Evolutionary conservation across 345 rosid species (phyloP).

Genomic region (Aethionema arabicum): DNA sequence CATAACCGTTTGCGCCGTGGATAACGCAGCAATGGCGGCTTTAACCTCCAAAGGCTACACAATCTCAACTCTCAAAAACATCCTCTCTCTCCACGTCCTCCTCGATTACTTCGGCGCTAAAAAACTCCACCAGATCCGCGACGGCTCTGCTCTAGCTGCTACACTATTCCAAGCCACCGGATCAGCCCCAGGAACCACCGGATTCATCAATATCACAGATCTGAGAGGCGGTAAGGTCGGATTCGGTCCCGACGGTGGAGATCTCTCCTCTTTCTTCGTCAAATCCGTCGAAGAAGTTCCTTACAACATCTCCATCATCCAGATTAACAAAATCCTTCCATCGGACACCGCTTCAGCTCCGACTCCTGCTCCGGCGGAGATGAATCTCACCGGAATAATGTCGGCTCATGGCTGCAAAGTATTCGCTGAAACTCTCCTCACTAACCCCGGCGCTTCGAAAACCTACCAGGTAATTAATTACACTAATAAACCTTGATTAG

Average conservation of each 20-base stretch:
- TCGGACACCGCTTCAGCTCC: slow-evolving; percentile 83
- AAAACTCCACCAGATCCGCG: slow-evolving; percentile 90
- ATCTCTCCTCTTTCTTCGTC: slow-evolving; percentile 50
- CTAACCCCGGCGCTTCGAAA: slow-evolving; percentile 57
- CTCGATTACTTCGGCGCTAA: slow-evolving; percentile 88
- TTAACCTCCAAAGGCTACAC: slow-evolving; percentile 62
- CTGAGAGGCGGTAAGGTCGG: slow-evolving; percentile 85
- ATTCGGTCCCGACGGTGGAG: slow-evolving; percentile 65
- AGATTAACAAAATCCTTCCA: slow-evolving; percentile 70
- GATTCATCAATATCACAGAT: slow-evolving; percentile 90
- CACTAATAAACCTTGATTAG: slow-evolving; percentile 6
- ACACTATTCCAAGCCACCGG: slow-evolving; percentile 95
- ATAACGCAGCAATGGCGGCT: slow-evolving; percentile 71
- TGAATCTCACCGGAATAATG: slow-evolving; percentile 77
- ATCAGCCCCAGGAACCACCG: slow-evolving; percentile 70
- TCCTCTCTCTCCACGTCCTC: slow-evolving; percentile 88
- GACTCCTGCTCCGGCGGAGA: slow-evolving; percentile 65
- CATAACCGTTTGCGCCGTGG: slow-evolving; percentile 83
- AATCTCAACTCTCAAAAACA: slow-evolving; percentile 69
- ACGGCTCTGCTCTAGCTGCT: slow-evolving; percentile 85
- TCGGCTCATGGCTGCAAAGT: slow-evolving; percentile 88
- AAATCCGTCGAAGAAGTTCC: slow-evolving; percentile 80
- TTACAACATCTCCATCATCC: slow-evolving; percentile 86
- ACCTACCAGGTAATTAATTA: slow-evolving; percentile 58
- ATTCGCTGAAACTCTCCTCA: slow-evolving; percentile 69